phyloP scores from a whole-genome alignment of 345 rosid genomes.

The Dipteronia dyeriana region DNA sequence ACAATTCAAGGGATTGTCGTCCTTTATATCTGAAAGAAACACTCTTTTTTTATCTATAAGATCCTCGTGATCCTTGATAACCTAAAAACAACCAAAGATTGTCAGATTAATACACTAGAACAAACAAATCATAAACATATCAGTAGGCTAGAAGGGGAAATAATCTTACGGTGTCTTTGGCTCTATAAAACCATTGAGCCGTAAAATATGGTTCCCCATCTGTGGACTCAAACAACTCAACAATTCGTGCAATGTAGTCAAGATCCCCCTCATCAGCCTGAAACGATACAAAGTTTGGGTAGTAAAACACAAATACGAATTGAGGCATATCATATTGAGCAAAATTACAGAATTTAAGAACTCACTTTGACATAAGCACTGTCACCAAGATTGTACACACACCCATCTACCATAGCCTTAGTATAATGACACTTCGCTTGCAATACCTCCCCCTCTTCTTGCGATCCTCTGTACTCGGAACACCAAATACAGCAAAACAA shows the following conservation, averaged over 20 bases:
- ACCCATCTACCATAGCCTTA: constrained; percentile 33
- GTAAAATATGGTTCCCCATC: constrained; percentile 29
- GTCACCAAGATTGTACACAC: constrained; percentile 28
- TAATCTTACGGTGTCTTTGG: constrained; percentile 44
- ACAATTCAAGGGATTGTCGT: constrained; percentile 48
- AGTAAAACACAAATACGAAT: background rate
- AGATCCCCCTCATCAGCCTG: constrained; percentile 37
- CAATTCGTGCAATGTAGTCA: constrained; percentile 38
- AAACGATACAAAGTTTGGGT: background rate
- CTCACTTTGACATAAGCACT: constrained; percentile 39
- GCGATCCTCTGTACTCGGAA: constrained; percentile 12
- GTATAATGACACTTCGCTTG: constrained; percentile 34
- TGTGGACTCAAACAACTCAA: constrained; percentile 34
- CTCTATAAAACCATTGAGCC: constrained; percentile 43
- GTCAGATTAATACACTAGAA: background rate
- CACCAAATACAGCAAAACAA: background rate
- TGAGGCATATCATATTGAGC: background rate
- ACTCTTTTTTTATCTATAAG: constrained; percentile 32
- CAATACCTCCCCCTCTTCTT: constrained; percentile 12
- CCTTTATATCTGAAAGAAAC: constrained; percentile 41
- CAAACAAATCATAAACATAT: background rate
- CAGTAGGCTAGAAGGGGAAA: background rate
- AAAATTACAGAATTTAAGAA: background rate
- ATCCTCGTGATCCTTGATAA: constrained; percentile 25
- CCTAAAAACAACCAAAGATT: constrained; percentile 23